A percentile compares a stretch with the other conserved stretches of the same genome.
phyloP scores from a whole-genome alignment of 164 flowering plant species.

The Hamamelis virginiana region DNA sequence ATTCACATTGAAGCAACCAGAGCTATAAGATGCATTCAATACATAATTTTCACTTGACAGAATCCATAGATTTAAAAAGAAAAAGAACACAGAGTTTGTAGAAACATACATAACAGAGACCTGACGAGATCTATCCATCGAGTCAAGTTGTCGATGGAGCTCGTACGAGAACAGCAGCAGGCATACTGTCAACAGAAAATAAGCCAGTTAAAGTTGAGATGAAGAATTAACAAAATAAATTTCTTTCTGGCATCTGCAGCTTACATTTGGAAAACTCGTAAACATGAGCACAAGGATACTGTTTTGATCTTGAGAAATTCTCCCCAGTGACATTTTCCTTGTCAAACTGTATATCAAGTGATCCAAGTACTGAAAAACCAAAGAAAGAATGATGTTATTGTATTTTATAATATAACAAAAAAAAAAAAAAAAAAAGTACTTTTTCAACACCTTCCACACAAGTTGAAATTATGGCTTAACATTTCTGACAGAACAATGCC shows the following conservation, averaged over 20 bases:
- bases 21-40: too few species aligned
- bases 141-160: slow-evolving; percentile 63
- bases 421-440: neutral
- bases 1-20: neutral
- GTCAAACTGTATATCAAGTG: slow-evolving; percentile 40
- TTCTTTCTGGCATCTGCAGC: slow-evolving; percentile 16
- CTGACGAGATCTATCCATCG: slow-evolving; percentile 37
- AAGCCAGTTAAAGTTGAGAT: neutral
- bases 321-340: slow-evolving; percentile 55
- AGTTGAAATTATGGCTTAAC: neutral
- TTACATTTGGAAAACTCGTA: slow-evolving; percentile 84
- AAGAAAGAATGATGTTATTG: neutral
- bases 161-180: slow-evolving; percentile 71
- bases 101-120: slow-evolving; percentile 73
- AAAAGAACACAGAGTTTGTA: neutral
- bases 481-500: neutral
- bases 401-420: too few species aligned
- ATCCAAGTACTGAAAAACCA: slow-evolving; percentile 46
- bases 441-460: neutral
- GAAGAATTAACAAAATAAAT: neutral
- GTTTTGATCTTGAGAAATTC: slow-evolving; percentile 24
- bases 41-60: too few species aligned
- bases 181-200: slow-evolving; percentile 50
- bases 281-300: slow-evolving; percentile 66
- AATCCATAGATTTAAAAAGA: too few species aligned